phyloP scores from a whole-genome alignment of 805 yeast genomes.

The Myxozyma lipomycoides region DNA sequence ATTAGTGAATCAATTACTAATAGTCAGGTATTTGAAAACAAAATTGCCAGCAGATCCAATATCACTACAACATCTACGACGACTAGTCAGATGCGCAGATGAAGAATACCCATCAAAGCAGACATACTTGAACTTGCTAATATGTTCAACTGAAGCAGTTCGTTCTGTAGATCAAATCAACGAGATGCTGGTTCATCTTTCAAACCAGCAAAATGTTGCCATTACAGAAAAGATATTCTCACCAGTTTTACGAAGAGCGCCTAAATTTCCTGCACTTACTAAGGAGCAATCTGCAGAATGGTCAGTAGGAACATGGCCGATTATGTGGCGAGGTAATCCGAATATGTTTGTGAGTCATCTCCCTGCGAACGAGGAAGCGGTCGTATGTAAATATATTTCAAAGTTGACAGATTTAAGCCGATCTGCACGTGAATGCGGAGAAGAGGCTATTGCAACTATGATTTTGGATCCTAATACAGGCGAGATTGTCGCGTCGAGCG shows the following conservation, averaged over 20 bases:
- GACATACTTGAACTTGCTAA: conserved; percentile 37
- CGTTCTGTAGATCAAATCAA: conserved; percentile 31
- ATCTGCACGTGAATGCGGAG: conserved; percentile 1
- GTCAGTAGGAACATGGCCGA: conserved; percentile 76
- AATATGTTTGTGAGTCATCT: conserved; percentile 49
- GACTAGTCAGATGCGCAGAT: conserved; percentile 33
- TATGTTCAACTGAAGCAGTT: conserved; percentile 46
- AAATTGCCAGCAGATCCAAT: conserved; percentile 35
- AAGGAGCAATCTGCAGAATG: conserved; percentile 63
- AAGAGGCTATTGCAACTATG: conserved; percentile 53
- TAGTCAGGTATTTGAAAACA: conserved; percentile 30
- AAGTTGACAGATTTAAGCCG: conserved; percentile 30
- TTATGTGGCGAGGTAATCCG: conserved; percentile 92
- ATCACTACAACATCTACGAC: conserved; percentile 37
- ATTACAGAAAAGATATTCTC: too few relatives aligned
- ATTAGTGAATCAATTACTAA: not conserved
- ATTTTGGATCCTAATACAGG: conserved; percentile 57
- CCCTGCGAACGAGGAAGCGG: conserved; percentile 44
- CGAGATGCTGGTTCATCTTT: not conserved
- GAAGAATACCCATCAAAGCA: conserved; percentile 1
- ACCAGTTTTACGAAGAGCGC: conserved; percentile 42
- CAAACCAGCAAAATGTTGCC: not conserved
- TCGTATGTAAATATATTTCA: conserved; percentile 39
- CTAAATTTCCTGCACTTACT: conserved; percentile 62
- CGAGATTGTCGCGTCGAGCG: conserved; percentile 40